These are phyloP conservation scores for Aspergillus funiculosus DNA, from an alignment of 495 filamentous ascomycete species.

Conservation along the genomic window DNA sequence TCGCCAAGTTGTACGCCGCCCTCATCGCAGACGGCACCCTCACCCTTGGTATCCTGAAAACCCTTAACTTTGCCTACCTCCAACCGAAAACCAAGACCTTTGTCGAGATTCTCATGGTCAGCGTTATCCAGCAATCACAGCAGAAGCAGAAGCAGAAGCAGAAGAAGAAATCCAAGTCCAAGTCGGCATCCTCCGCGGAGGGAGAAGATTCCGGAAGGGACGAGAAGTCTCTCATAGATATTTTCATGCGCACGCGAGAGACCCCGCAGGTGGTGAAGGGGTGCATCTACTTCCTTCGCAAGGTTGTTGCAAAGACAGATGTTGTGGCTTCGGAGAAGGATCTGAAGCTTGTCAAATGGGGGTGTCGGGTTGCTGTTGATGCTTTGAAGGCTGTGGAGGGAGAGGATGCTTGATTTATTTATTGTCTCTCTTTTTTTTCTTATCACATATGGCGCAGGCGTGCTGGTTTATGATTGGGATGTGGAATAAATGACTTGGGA, in stretches of 20 bases:
- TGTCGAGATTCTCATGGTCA: constrained; percentile 73
- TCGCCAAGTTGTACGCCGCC: constrained; percentile 77
- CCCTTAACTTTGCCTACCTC: constrained; percentile 70
- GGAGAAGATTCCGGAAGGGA: constrained; percentile 32
- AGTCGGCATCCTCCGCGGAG: no score
- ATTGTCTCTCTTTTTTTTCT: no score
- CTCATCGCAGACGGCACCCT: constrained; percentile 64
- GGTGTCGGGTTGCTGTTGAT: constrained; percentile 59
- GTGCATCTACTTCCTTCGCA: constrained; percentile 72
- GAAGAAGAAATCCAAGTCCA: constrained; percentile 24
- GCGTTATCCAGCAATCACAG: constrained; percentile 60
- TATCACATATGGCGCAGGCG: no score
- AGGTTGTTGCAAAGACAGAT: constrained; percentile 67
- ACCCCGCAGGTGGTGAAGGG: constrained; percentile 60
- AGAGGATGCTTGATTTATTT: no score
- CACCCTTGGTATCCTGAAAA: constrained; percentile 62
- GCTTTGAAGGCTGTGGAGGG: constrained; percentile 48
- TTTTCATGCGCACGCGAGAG: constrained; percentile 58
- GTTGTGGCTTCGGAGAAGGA: constrained; percentile 60
- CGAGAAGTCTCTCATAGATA: constrained; percentile 52
- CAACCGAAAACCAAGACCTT: constrained; percentile 71
- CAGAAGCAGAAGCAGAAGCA: constrained; percentile 31
- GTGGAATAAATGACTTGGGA: no score
- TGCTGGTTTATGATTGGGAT: no score
- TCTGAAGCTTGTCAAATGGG: constrained; percentile 56